Percentiles rank a stretch among this genome's conserved stretches.
These are phyloP conservation scores for Ligustrum vulgare DNA, from an alignment of 257 asterid genomes.

Conservation along the genomic window DNA sequence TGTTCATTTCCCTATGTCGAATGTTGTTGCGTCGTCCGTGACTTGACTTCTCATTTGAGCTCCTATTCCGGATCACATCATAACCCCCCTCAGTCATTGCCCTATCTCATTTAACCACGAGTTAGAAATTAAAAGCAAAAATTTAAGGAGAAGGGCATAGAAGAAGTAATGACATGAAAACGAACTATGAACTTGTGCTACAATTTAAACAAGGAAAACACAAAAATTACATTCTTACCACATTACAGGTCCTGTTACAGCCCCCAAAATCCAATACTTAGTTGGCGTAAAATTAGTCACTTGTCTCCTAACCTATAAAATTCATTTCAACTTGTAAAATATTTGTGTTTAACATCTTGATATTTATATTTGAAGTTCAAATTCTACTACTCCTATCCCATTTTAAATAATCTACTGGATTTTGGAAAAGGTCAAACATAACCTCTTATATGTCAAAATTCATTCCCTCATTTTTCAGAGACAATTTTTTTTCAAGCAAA, in stretches of 20 bases:
- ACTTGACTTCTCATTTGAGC: no score
- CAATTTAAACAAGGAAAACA: slow-evolving; percentile 12
- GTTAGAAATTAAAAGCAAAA: neutral
- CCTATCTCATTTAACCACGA: slow-evolving; percentile 41
- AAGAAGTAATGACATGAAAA: neutral
- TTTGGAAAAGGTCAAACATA: slow-evolving; percentile 2
- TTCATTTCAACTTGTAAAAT: slow-evolving; percentile 22
- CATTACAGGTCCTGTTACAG: slow-evolving; percentile 95
- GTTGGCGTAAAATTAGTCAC: slow-evolving; percentile 77
- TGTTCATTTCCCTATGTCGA: no score
- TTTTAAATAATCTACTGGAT: neutral
- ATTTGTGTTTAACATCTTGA: no score
- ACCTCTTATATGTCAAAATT: neutral
- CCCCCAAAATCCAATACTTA: slow-evolving; percentile 91
- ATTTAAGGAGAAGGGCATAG: neutral
- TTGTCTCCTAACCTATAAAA: slow-evolving; percentile 70
- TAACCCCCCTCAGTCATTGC: slow-evolving; percentile 90
- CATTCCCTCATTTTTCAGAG: neutral
- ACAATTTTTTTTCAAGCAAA: neutral
- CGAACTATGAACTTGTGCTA: slow-evolving; percentile 5
- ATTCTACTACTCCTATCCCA: slow-evolving; percentile 16
- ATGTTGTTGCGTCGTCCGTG: no score
- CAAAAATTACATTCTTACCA: slow-evolving; percentile 58
- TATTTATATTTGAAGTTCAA: no score
- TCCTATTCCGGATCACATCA: no score